Percentiles rank a stretch among this genome's conserved stretches.
phyloP scores from a whole-genome alignment of 768 basidiomycete species.

The Goffeauzyma gilvescens region DNA sequence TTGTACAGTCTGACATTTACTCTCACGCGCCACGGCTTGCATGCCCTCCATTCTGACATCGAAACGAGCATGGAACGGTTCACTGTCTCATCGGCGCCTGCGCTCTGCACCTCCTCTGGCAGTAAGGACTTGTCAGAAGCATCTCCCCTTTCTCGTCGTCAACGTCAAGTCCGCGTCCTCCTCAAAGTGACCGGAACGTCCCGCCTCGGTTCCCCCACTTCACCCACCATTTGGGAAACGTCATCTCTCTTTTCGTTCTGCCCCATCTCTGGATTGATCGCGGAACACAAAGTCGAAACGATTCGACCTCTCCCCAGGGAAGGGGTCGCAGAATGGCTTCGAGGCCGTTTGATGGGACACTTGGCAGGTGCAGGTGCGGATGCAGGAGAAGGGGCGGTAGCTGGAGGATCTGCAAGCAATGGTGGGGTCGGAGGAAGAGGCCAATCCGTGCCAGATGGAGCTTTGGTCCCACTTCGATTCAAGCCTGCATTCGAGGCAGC shows the following conservation, averaged over 20 bases:
- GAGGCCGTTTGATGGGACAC: no score
- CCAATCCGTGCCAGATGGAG: no score
- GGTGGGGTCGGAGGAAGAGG: no score
- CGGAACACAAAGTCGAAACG: slow-evolving; percentile 26
- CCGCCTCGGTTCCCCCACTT: slow-evolving; percentile 9
- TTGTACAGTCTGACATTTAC: slow-evolving; percentile 24
- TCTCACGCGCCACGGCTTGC: slow-evolving; percentile 27
- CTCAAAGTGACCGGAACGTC: slow-evolving; percentile 18
- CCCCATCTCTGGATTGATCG: slow-evolving; percentile 25
- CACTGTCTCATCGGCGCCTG: slow-evolving; percentile 25
- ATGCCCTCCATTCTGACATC: slow-evolving; percentile 26
- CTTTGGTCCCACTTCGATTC: no score
- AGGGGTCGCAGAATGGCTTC: slow-evolving; percentile 28
- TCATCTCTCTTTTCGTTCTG: slow-evolving; percentile 30
- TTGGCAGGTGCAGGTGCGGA: no score
- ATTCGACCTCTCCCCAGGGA: slow-evolving; percentile 31
- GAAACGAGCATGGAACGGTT: slow-evolving; percentile 20
- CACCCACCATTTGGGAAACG: slow-evolving; percentile 29
- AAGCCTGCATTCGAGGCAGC: no score
- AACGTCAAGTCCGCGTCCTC: slow-evolving; percentile 21
- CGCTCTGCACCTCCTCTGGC: no score
- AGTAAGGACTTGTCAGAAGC: no score
- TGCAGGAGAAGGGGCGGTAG: no score
- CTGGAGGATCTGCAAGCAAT: no score
- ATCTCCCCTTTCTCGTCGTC: no score